Base-by-base conservation (phyloP, 208 protist genomes). In the Leishmania amazonensis region DNA sequence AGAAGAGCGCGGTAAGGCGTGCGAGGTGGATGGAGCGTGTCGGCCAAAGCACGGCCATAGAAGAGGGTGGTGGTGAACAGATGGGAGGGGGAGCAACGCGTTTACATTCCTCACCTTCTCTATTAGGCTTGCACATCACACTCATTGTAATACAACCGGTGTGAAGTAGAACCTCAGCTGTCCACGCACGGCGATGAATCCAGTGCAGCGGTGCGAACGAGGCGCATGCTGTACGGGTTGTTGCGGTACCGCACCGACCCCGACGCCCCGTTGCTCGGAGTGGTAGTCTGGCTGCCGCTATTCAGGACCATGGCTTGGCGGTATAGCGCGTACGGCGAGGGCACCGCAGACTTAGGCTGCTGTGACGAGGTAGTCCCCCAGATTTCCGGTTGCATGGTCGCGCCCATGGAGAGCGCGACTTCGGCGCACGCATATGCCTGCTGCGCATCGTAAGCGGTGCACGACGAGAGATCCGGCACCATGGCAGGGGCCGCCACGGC, bases 141-240 rank as follows among this genome's bases (percentile, higher is more conserved):
- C 68, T 28, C 24, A 51, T 51, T 5, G 40, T 51, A 74, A 24
- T 45, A 17, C 42, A 51, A 17, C 35, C 42, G 21, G 2, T 53
- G 5, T 51, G 9, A 11, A 28, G 4, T 21, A 57, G 11, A 21
- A 42, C 24, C 28, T 76, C 70, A 75, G 70, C 11, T 54, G 9
- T 57, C 28, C 45, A 75, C n/a, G 45, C 21, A 54, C 45, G 28
- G 11, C 1, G 73, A n/a, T 35, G 38, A 49, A 62, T 60, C 6
- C 38, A 47, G 60, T 17, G 76, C 47, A 35, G 28, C 54, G 28
- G 76, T 65, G 11, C 75, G 35, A 3, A 81, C 53, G 21, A 85
- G 51, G 45, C 21, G 77, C 78, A 85, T 79, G 21, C 82, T 81
- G 74, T 89, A 89, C 28, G 86, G 86, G 75, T 89, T 89, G 70